Percentiles rank a stretch among this genome's conserved stretches.
These are phyloP conservation scores for Fusarium anguioides DNA, from an alignment of 2,329 filamentous ascomycete species.

Conservation along the genomic window DNA sequence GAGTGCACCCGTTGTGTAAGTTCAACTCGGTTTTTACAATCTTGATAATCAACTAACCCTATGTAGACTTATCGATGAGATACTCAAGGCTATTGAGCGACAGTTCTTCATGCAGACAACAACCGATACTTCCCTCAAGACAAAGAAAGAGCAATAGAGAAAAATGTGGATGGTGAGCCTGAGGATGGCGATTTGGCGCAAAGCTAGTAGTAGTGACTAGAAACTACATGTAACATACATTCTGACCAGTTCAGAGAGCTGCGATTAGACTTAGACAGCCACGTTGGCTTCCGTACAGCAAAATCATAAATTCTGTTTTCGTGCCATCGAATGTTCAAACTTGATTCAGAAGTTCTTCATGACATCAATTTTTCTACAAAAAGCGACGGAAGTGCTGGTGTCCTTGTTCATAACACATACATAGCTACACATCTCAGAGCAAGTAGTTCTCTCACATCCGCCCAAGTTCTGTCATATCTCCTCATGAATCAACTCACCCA, in stretches of 20 bases:
- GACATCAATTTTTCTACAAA: background rate
- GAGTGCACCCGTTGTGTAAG: conserved; percentile 93
- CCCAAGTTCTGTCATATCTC: conserved; percentile 54
- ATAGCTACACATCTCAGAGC: background rate
- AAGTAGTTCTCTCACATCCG: background rate
- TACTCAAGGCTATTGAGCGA: conserved; percentile 82
- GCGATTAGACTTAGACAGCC: conserved; percentile 39
- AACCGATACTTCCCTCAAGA: conserved; percentile 51
- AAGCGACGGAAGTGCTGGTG: conserved; percentile 17
- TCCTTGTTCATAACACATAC: conserved; percentile 12
- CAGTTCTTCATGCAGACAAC: conserved; percentile 69
- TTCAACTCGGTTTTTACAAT: conserved; percentile 38
- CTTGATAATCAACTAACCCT: conserved; percentile 38
- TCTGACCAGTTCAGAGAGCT: conserved; percentile 23
- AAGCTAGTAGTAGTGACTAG: conserved; percentile 48
- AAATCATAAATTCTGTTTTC: conserved; percentile 24
- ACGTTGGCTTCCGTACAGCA: conserved; percentile 25
- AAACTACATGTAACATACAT: conserved; percentile 47
- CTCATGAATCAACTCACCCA: conserved; percentile 76
- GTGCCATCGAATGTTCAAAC: background rate
- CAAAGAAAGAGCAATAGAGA: conserved; percentile 66
- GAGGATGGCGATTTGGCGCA: conserved; percentile 26
- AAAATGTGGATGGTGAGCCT: conserved; percentile 28
- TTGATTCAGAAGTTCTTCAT: background rate
- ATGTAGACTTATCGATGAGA: conserved; percentile 80